These are phyloP conservation scores for Lichina pygmaea DNA, from an alignment of 495 filamentous ascomycete genomes.

Conservation along the genomic window DNA sequence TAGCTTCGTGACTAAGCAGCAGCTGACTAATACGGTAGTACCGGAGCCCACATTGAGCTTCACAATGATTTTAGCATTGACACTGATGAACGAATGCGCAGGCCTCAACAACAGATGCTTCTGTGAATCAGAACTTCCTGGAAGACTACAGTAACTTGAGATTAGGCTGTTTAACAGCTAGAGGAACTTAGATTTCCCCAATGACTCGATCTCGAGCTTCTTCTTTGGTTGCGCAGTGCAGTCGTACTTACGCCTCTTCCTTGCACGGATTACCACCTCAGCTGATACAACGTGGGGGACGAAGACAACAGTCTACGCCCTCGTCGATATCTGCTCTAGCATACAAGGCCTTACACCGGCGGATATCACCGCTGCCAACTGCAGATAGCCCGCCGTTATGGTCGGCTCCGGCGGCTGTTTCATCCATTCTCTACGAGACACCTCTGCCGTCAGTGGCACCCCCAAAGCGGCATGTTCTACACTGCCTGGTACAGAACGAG, in stretches of 20 bases:
- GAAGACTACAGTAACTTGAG: no score
- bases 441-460: slow-evolving; percentile 58
- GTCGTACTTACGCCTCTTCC: neutral
- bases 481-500: slow-evolving; percentile 97
- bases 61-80: no score
- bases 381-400: slow-evolving; percentile 49
- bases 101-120: no score
- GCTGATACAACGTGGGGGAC: neutral
- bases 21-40: no score
- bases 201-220: no score
- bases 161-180: no score
- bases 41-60: no score
- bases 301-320: slow-evolving; percentile 6
- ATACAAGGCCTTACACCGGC: slow-evolving; percentile 91
- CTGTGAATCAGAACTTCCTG: no score
- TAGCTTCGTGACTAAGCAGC: no score
- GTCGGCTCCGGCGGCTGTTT: slow-evolving; percentile 87
- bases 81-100: no score
- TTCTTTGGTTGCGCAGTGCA: no score
- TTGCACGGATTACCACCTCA: slow-evolving; percentile 1
- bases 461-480: slow-evolving; percentile 81
- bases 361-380: slow-evolving; percentile 36
- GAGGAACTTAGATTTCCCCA: no score
- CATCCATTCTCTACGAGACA: slow-evolving; percentile 96
- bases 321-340: slow-evolving; percentile 80